phyloP scores from a whole-genome alignment of 208 protist genomes.

The Trypanosoma caninum region DNA sequence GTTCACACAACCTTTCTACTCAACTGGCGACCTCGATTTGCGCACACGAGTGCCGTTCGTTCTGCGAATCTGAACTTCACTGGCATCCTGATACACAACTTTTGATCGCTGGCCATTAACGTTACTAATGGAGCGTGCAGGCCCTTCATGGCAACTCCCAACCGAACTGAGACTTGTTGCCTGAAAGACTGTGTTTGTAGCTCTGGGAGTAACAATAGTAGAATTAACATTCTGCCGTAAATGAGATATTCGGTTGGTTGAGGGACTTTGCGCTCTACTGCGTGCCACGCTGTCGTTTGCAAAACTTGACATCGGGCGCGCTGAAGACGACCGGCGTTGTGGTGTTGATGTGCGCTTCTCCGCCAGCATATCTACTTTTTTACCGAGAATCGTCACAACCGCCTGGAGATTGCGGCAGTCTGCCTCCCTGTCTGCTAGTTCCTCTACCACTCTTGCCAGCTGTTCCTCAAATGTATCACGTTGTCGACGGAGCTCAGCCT shows the following conservation, averaged over 20 bases:
- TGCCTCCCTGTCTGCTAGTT: conserved; percentile 80
- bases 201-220: background rate
- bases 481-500: conserved; percentile 80
- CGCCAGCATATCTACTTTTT: conserved; percentile 67
- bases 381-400: conserved; percentile 85
- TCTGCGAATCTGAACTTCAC: conserved; percentile 15
- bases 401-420: conserved; percentile 89
- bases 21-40: conserved; percentile 29
- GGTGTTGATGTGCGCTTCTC: conserved; percentile 29
- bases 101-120: conserved; percentile 15
- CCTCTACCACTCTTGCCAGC: conserved; percentile 42
- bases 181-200: background rate
- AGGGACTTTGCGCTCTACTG: conserved; percentile 2
- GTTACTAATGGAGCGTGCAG: background rate
- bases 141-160: conserved; percentile 23
- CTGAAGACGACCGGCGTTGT: conserved; percentile 45
- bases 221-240: conserved; percentile 16
- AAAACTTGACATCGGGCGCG: conserved; percentile 21
- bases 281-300: background rate
- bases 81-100: background rate
- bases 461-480: conserved; percentile 76
- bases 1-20: conserved; percentile 29
- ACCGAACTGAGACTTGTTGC: conserved; percentile 21
- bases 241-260: conserved; percentile 4
- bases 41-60: conserved; percentile 29